phyloP scores from a whole-genome alignment of 352 stramenopile species.

The Phytopythium kandeliae region DNA sequence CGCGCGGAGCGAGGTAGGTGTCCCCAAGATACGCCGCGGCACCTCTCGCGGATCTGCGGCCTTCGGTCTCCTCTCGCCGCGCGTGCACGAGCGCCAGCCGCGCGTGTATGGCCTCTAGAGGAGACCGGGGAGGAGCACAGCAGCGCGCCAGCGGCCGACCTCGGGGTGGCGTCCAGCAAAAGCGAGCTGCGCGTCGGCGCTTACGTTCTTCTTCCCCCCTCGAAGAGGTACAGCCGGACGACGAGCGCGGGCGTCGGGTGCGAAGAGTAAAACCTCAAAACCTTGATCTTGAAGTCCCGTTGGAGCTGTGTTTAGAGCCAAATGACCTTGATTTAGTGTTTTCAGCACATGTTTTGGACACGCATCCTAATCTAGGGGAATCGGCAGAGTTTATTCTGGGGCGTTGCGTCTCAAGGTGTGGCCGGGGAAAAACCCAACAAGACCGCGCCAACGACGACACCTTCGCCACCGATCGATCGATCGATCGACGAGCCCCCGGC shows the following conservation, averaged over 20 bases:
- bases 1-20: neutral
- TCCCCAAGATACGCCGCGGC: too few relatives aligned
- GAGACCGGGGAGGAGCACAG: neutral
- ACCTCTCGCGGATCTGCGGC: too few relatives aligned
- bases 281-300: slow-evolving; percentile 2
- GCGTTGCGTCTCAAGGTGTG: too few relatives aligned
- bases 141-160: neutral
- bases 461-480: neutral
- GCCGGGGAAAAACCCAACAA: neutral
- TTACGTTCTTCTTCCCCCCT: slow-evolving; percentile 1
- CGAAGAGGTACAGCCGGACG: slow-evolving; percentile 2
- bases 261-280: slow-evolving; percentile 1
- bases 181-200: neutral
- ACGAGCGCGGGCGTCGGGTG: neutral
- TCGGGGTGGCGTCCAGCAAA: neutral
- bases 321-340: too few relatives aligned
- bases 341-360: too few relatives aligned
- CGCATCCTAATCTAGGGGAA: too few relatives aligned
- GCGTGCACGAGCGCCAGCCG: too few relatives aligned
- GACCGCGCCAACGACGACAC: neutral
- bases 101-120: neutral
- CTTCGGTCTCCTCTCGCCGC: too few relatives aligned
- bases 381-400: too few relatives aligned
- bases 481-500: neutral
- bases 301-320: too few relatives aligned